Percentiles rank a stretch among this genome's conserved stretches.
These are phyloP conservation scores for Fraxinus baroniana DNA, from an alignment of 305 asterid genomes.

Conservation along the genomic window DNA sequence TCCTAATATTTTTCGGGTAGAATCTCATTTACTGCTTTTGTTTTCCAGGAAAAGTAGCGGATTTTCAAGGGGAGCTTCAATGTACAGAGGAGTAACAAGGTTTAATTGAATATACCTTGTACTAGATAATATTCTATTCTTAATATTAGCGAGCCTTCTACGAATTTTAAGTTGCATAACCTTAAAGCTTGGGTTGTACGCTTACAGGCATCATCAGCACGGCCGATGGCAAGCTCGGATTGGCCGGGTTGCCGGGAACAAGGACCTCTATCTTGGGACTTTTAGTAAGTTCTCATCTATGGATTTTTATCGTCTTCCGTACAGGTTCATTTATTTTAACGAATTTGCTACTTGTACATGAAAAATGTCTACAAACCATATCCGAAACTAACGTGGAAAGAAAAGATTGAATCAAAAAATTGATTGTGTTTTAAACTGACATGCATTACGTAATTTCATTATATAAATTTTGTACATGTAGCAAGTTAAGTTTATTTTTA, in stretches of 20 bases:
- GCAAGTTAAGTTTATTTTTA: too few species aligned
- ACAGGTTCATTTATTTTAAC: neutral
- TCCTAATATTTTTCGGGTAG: neutral
- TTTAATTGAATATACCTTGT: neutral
- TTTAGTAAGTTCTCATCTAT: conserved; percentile 50
- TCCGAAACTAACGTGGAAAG: too few species aligned
- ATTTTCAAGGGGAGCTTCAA: conserved; percentile 88
- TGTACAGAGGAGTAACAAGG: conserved; percentile 95
- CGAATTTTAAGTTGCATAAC: neutral
- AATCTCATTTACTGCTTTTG: neutral
- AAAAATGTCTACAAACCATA: too few species aligned
- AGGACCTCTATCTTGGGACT: conserved; percentile 94
- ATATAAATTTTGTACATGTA: too few species aligned
- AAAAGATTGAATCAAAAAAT: too few species aligned
- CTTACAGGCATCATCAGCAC: conserved; percentile 84
- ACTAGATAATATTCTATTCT: neutral
- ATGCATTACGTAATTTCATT: too few species aligned
- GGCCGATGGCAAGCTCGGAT: conserved; percentile 97
- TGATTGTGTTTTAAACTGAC: too few species aligned
- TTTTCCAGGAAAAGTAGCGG: conserved; percentile 85
- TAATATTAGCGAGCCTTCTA: neutral
- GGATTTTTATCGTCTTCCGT: neutral
- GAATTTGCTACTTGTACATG: too few species aligned
- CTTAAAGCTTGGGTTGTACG: neutral
- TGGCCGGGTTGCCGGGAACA: conserved; percentile 93